A percentile compares a stretch with the other conserved stretches of the same genome.
These are phyloP conservation scores for Phialemoniopsis sp. DNA, from an alignment of 2,329 filamentous ascomycete species.

Conservation along the genomic window DNA sequence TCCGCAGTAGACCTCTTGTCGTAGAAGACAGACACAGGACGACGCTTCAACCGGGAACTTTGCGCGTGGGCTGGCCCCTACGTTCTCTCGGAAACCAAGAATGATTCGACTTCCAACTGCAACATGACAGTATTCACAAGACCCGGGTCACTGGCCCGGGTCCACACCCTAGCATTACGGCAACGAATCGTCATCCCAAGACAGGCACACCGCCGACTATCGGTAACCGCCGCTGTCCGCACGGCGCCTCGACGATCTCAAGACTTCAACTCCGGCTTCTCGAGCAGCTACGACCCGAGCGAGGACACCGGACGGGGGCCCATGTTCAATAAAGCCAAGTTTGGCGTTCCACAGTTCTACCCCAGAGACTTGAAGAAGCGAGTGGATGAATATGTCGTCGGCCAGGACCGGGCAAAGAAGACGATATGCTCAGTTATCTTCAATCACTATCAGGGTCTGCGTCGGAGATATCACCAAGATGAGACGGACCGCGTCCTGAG, in stretches of 20 bases:
- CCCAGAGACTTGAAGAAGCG: constrained; percentile 76
- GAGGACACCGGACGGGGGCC: constrained; percentile 50
- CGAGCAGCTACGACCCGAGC: constrained; percentile 54
- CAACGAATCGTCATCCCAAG: neutral
- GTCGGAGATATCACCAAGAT: constrained; percentile 75
- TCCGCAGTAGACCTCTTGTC: too few relatives aligned
- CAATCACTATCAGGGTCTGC: constrained; percentile 90
- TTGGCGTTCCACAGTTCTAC: constrained; percentile 61
- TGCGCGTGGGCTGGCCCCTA: too few relatives aligned
- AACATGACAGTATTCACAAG: constrained; percentile 10
- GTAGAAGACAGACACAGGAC: too few relatives aligned
- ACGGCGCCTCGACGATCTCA: constrained; percentile 33
- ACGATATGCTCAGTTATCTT: constrained; percentile 90
- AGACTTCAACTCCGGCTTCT: constrained; percentile 54
- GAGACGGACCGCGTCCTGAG: constrained; percentile 51
- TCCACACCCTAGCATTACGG: neutral
- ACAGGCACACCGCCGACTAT: constrained; percentile 13
- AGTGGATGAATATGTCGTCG: constrained; percentile 93
- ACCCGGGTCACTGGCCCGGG: constrained; percentile 5
- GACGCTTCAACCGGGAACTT: too few relatives aligned
- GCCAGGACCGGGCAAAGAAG: constrained; percentile 92
- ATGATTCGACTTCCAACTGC: too few relatives aligned
- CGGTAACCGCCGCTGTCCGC: constrained; percentile 19
- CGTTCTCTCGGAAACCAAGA: too few relatives aligned
- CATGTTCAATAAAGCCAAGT: constrained; percentile 53